Conservation (phyloP, 225 moss, liverwort and hornwort genomes). For the Pseudoscleropodium purum region DNA sequence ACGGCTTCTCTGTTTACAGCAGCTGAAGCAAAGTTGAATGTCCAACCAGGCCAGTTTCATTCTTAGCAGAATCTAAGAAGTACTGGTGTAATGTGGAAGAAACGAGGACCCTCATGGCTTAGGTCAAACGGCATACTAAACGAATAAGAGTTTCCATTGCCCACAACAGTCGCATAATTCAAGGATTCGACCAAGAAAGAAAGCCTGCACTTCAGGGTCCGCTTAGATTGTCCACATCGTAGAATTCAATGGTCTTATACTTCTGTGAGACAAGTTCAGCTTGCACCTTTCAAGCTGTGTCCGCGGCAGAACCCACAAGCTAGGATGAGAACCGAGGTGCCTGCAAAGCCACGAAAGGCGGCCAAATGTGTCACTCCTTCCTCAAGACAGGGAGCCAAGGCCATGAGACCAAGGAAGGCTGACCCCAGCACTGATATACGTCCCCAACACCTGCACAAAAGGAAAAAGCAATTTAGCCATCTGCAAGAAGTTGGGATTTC, state of each 20-base stretch:
- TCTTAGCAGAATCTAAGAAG: too few species aligned
- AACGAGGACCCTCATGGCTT: background rate
- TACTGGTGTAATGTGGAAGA: background rate
- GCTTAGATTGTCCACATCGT: conserved; percentile 20
- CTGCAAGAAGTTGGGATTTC: background rate
- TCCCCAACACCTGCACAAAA: conserved; percentile 42
- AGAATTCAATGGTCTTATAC: conserved; percentile 60
- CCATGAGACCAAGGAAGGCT: conserved; percentile 57
- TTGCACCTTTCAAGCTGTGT: conserved; percentile 62
- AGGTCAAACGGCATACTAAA: background rate
- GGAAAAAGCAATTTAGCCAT: background rate
- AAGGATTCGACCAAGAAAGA: background rate
- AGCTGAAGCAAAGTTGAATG: background rate
- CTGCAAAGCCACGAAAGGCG: conserved; percentile 62
- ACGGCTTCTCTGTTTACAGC: background rate
- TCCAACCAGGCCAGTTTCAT: background rate
- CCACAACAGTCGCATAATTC: background rate
- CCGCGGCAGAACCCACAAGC: conserved; percentile 53
- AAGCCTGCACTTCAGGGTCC: background rate
- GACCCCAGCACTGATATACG: conserved; percentile 60
- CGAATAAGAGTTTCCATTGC: background rate
- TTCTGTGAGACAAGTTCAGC: conserved; percentile 60
- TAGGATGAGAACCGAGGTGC: conserved; percentile 55
- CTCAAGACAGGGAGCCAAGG: conserved; percentile 54
- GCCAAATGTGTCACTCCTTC: conserved; percentile 70